Conservation (phyloP, 2,329 filamentous ascomycete species). For the Ophiostoma ulmi region DNA sequence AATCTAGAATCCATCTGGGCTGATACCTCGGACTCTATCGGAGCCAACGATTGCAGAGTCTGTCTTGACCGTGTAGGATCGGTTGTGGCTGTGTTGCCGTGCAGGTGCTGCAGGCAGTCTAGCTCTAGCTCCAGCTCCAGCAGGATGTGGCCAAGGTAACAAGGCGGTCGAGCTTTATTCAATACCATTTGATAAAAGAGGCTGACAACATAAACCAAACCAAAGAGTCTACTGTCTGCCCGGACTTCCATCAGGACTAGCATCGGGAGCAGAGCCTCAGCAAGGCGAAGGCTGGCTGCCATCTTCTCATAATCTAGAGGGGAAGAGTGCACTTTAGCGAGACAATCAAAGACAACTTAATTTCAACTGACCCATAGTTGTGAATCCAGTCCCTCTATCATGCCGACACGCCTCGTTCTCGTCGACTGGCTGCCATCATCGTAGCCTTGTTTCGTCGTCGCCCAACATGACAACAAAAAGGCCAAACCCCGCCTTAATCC, state of each 20-base stretch:
- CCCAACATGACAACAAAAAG: neutral
- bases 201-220: neutral
- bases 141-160: neutral
- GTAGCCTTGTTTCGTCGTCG: neutral
- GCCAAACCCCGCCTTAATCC: neutral
- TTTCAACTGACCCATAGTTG: too few species aligned
- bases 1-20: too few species aligned
- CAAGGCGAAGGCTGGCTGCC: neutral
- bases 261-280: neutral
- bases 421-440: neutral
- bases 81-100: constrained; percentile 7
- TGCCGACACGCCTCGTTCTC: neutral
- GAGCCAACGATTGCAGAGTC: neutral
- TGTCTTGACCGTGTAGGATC: neutral
- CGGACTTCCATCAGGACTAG: neutral
- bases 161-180: neutral
- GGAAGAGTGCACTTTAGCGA: neutral
- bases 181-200: neutral
- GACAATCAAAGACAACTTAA: too few species aligned
- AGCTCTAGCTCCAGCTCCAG: neutral
- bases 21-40: neutral
- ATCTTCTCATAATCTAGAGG: neutral
- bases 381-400: too few species aligned
- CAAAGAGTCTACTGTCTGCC: neutral
- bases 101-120: neutral